phyloP scores from a whole-genome alignment of 306 rosid genomes.

The Trifolium pratense region DNA sequence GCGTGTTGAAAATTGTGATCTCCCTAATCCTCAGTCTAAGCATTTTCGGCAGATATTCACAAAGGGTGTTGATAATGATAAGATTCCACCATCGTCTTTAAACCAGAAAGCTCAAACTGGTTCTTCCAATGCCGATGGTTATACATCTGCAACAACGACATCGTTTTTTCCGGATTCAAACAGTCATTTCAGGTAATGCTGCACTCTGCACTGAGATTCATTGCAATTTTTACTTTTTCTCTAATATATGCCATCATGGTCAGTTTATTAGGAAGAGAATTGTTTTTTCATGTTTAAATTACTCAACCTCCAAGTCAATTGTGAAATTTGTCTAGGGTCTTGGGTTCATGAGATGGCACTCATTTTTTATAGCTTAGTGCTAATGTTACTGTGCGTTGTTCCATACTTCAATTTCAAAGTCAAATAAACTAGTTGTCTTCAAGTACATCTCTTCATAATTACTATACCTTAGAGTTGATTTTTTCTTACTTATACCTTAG shows the following conservation, averaged over 20 bases:
- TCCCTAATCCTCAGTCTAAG: conserved; percentile 70
- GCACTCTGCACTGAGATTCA: conserved; percentile 12
- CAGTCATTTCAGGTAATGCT: conserved; percentile 54
- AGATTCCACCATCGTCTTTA: conserved; percentile 47
- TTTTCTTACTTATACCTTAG: not conserved
- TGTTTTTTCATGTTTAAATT: conserved; percentile 19
- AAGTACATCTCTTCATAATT: not conserved
- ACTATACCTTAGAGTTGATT: not conserved
- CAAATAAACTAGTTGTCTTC: conserved; percentile 12
- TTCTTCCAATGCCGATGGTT: conserved; percentile 47
- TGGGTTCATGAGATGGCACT: not conserved
- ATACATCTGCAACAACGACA: conserved; percentile 52
- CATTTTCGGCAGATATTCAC: conserved; percentile 44
- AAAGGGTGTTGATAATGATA: conserved; percentile 48
- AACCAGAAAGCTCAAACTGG: conserved; percentile 51
- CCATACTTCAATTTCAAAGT: not conserved
- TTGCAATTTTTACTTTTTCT: conserved; percentile 16
- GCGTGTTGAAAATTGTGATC: conserved; percentile 84
- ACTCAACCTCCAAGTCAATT: conserved; percentile 14
- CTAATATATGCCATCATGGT: conserved; percentile 1
- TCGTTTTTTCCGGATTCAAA: conserved; percentile 52
- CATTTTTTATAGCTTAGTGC: conserved; percentile 18
- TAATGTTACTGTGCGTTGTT: not conserved
- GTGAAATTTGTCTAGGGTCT: not conserved
- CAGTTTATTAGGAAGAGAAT: conserved; percentile 7